Evolutionary conservation across 441 rosid species (phyloP), one percentile per base, ranked within the genome.

Genomic region (Adansonia madagascariensis): DNA sequence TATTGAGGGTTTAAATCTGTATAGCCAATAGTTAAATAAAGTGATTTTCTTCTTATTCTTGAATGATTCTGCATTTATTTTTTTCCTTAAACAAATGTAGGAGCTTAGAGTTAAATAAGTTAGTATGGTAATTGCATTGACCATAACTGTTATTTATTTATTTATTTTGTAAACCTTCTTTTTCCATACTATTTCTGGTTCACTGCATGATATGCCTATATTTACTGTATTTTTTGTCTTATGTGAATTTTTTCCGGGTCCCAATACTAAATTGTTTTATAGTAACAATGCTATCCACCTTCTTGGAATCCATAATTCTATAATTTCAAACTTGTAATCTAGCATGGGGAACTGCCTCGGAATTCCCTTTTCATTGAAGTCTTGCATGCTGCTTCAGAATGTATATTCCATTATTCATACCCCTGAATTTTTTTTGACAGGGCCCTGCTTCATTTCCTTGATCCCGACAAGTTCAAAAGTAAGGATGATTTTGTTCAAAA

Each of bases 391-490:
- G 12, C 71, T 75, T 64, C 50, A 75, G 69, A 8, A 31, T 8
- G 14, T 49, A 31, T 63, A 9, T 75, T 6, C 20, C 57, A 7
- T 18, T 62, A 9, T 62, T 63, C 15, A 27, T 57, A 22, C 35
- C 47, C 31, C 8, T 17, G 43, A 47, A 8, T 9, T 8, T 65
- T 5, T 76, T 63, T 65, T 78, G 67, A 50, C 80, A 97, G 99
- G 99, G 98, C 99, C 82, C 84, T 97, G 84, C 98, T 97, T 78
- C 99, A 97, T 83, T 97, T 97, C 82, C 98, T 97, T 76, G 99
- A 97, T 83, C 84, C 89, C 77, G 86, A 89, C 83, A 97, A 97
- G 91, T 97, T 97, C 79, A 90, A 80, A 84, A 95, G 87, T 73
- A 97, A 95, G 87, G 99, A 95, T 82, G 97, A 93, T 77, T 97